These are phyloP conservation scores for Neoboletus magnificus DNA, from an alignment of 768 basidiomycete genomes.

Conservation along the genomic window DNA sequence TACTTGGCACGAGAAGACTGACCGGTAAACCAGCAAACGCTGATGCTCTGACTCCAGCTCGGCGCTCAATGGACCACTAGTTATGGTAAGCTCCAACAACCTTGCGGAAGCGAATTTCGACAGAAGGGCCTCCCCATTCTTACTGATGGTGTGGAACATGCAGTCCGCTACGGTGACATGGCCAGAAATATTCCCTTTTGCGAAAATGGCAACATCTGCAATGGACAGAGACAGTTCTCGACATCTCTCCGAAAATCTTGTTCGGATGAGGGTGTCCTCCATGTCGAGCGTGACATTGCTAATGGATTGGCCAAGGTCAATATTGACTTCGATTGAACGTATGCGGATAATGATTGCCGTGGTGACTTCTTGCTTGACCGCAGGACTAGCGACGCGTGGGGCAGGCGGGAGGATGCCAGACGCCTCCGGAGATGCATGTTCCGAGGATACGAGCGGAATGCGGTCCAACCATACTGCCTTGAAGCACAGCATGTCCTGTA, in stretches of 20 bases:
- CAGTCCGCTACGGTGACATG: constrained; percentile 62
- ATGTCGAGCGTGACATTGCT: constrained; percentile 66
- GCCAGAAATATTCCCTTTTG: constrained; percentile 72
- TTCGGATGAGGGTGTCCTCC: constrained; percentile 59
- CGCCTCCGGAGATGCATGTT: constrained; percentile 19
- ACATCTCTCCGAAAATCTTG: constrained; percentile 55
- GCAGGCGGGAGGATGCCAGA: constrained; percentile 18
- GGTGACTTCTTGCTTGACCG: constrained; percentile 44
- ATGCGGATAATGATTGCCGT: constrained; percentile 68
- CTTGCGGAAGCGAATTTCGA: constrained; percentile 37
- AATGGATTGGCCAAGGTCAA: constrained; percentile 87
- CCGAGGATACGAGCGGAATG: constrained; percentile 68
- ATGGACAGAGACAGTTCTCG: constrained; percentile 69
- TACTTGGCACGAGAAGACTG: constrained; percentile 18
- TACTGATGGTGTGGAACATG: constrained; percentile 70
- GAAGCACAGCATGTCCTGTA: constrained; percentile 92
- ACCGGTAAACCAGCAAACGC: constrained; percentile 74
- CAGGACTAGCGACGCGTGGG: constrained; percentile 10
- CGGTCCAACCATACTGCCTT: constrained; percentile 93
- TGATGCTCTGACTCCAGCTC: constrained; percentile 76
- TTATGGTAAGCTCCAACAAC: constrained; percentile 73
- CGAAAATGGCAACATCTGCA: constrained; percentile 48
- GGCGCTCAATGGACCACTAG: constrained; percentile 64
- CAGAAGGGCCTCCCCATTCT: constrained; percentile 41
- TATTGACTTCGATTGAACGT: constrained; percentile 66